Base-by-base conservation (phyloP, 108 stramenopile species). In the Pseudonitzschia delicatissima region DNA sequence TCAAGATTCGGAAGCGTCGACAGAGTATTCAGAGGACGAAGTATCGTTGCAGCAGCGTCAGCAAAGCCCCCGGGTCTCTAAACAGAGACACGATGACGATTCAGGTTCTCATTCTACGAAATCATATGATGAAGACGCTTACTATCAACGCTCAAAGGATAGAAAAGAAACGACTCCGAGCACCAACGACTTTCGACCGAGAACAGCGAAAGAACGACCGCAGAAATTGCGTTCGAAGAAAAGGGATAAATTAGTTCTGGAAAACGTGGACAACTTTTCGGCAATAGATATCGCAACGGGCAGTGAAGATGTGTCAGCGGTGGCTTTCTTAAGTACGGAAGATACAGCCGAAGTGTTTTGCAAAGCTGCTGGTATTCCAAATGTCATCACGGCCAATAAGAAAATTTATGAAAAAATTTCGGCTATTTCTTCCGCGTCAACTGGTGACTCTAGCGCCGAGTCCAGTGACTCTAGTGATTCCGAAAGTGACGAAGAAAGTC, bases 311-410 rank as follows among this genome's bases (percentile, higher is more conserved):
- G 8, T 61, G 37, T 61, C 60, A 11, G 37, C 26, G 21, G 37
- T 40, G 7, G 37, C 20, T 13, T 61, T 61, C 39, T 42, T 61
- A 20, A 61, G 36, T n/a, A 61, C 36, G 20, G 60, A 61, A 61
- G 60, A 61, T 42, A 61, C 60, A 27, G 39, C 36, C n/a, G 21
- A 61, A 0, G 60, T 61, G 3, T 61, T 61, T 42, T 61, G 39
- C 23, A 61, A 4, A 42, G 23, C 36, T n/a, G 27, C 5, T n/a
- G 20, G 37, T 42, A 35, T 37, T 3, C 25, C 26, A 25, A n/a
- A 61, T 39, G 27, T 61, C 2, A 6, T 26, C 11, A 40, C 60
- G 2, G 31, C 2, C 13, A 35, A 61, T 12, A 33, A 61, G 26
- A 26, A 21, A 2, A 39, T 26, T n/a, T 23, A 21, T 18, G 60